Percentiles rank a stretch among this genome's conserved stretches.
phyloP scores from a whole-genome alignment of 495 filamentous ascomycete species.

The Aspergillus conjunctus region DNA sequence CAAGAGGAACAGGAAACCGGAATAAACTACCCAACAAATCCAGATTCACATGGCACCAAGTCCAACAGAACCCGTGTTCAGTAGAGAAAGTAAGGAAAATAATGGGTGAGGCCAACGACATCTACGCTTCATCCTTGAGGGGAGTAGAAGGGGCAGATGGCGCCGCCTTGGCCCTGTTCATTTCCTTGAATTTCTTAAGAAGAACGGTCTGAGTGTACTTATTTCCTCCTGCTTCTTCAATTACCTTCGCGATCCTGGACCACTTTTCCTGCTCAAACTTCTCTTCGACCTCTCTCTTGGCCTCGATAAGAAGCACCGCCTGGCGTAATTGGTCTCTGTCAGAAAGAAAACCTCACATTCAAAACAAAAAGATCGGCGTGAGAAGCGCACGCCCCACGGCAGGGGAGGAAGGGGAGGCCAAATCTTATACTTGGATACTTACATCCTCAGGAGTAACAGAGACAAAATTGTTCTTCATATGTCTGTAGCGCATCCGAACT shows the following conservation, averaged over 20 bases:
- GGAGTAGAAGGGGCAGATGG: background rate
- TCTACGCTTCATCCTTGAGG: background rate
- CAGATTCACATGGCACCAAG: too few species aligned
- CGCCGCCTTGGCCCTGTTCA: constrained; percentile 11
- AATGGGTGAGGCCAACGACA: background rate
- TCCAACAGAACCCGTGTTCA: background rate
- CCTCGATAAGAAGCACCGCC: constrained; percentile 9
- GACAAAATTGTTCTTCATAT: constrained; percentile 32
- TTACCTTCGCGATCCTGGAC: constrained; percentile 21
- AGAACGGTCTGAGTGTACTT: constrained; percentile 25
- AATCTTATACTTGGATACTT: constrained; percentile 9
- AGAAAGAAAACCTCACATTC: too few species aligned
- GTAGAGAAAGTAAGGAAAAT: too few species aligned
- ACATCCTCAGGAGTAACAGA: constrained; percentile 23
- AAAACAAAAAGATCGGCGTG: too few species aligned
- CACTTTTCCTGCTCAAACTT: constrained; percentile 31
- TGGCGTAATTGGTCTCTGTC: too few species aligned
- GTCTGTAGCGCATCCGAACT: constrained; percentile 21
- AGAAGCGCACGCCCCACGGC: background rate
- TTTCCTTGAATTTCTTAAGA: constrained; percentile 31
- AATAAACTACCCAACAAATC: too few species aligned
- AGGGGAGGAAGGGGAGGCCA: background rate
- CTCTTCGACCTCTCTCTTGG: constrained; percentile 30
- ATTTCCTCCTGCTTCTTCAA: constrained; percentile 21
- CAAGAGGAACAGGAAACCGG: too few species aligned